Evolutionary conservation across 495 filamentous ascomycete species (phyloP).

Genomic region (Lineolata rhizophorae): DNA sequence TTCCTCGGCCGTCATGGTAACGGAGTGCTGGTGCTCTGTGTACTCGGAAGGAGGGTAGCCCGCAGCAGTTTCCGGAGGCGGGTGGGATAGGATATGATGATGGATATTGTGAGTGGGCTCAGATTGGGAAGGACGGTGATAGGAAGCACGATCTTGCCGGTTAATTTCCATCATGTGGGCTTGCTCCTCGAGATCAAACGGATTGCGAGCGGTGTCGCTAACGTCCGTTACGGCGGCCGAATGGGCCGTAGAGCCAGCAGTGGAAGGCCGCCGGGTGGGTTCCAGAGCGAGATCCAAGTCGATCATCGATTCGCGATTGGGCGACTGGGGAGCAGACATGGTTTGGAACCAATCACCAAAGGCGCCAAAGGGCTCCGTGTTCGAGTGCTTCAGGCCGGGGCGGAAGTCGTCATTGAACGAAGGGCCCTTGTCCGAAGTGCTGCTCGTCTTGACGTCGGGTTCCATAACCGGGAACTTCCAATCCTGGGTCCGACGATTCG

Average conservation of each 20-base stretch:
- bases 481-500: conserved; percentile 1
- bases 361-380: conserved; percentile 7
- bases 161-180: no score
- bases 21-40: no score
- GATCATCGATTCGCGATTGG: conserved; percentile 16
- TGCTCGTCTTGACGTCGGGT: neutral
- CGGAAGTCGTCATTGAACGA: neutral
- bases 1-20: no score
- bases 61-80: no score
- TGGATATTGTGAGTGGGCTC: no score
- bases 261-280: conserved; percentile 15
- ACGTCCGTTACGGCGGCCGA: conserved; percentile 15
- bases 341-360: conserved; percentile 7
- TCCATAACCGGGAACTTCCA: conserved; percentile 9
- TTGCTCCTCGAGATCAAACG: conserved; percentile 22
- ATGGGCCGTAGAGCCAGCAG: conserved; percentile 13
- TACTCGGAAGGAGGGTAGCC: no score
- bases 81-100: no score
- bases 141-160: no score
- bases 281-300: conserved; percentile 16
- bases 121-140: no score
- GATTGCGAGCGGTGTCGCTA: conserved; percentile 16
- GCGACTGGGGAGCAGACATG: conserved; percentile 9
- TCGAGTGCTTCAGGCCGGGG: conserved; percentile 7
- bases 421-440: neutral